Evolutionary conservation across 495 filamentous ascomycete genomes (phyloP).

Genomic region (Neurospora sp.): DNA sequence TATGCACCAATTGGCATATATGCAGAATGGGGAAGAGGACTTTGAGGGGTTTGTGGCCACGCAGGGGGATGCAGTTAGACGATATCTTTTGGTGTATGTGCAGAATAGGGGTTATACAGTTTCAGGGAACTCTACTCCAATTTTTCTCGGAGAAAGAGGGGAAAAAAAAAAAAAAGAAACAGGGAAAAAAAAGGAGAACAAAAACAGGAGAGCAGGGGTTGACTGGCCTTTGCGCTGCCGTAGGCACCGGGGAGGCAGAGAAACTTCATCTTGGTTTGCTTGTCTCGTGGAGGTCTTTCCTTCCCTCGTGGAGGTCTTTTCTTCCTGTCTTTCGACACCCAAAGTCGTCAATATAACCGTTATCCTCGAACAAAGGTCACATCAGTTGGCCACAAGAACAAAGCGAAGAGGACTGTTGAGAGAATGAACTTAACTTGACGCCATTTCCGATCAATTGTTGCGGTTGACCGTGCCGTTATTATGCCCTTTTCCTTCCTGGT

Average conservation of each 20-base stretch:
- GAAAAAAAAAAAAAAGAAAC: not conserved
- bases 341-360: not conserved
- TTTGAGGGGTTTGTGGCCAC: not conserved
- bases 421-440: not conserved
- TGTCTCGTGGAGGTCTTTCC: not conserved
- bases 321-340: not conserved
- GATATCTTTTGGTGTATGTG: not conserved
- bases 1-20: not conserved
- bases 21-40: not conserved
- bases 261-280: slow-evolving; percentile 13
- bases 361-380: not conserved
- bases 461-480: not conserved
- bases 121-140: not conserved
- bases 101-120: not conserved
- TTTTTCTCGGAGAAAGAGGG: not conserved
- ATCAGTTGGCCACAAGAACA: not conserved
- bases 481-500: not conserved
- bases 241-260: slow-evolving; percentile 27
- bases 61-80: not conserved
- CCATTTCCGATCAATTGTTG: not conserved
- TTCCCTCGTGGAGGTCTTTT: not conserved
- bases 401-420: not conserved
- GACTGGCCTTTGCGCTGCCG: slow-evolving; percentile 31
- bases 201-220: not conserved
- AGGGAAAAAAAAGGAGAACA: not conserved